Conservation (phyloP, 1,139 yeast genomes). For the Debaryomycetaceae sp. region DNA sequence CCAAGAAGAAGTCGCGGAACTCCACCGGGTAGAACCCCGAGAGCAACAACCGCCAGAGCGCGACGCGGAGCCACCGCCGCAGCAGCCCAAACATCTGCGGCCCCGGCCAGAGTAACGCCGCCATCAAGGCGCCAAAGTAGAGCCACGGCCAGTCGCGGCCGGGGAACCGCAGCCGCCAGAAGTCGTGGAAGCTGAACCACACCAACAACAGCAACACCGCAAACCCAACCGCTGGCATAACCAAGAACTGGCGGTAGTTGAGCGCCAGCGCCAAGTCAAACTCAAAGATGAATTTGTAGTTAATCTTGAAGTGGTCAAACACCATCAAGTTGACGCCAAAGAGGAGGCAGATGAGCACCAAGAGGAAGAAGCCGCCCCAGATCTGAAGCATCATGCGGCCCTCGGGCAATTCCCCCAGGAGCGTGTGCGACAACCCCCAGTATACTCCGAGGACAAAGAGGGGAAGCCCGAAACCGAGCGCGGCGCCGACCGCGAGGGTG, state of each 20-base stretch:
- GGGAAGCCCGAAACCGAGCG: conserved; percentile 70
- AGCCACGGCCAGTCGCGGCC: conserved; percentile 82
- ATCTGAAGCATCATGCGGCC: conserved; percentile 67
- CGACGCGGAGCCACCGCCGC: conserved; percentile 70
- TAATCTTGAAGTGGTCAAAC: conserved; percentile 73
- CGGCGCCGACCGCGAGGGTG: conserved; percentile 58
- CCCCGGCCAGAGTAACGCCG: conserved; percentile 62
- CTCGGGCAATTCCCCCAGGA: conserved; percentile 40
- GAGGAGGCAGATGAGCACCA: conserved; percentile 54
- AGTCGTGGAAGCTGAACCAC: conserved; percentile 73
- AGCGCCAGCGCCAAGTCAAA: conserved; percentile 70
- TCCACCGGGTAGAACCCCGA: conserved; percentile 94
- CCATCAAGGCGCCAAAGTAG: conserved; percentile 52
- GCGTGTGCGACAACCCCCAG: conserved; percentile 41
- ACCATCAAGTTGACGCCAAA: conserved; percentile 67
- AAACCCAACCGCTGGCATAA: conserved; percentile 58
- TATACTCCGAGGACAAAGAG: conserved; percentile 50
- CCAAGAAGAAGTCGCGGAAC: conserved; percentile 87
- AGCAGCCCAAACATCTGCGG: conserved; percentile 49
- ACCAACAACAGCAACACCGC: conserved; percentile 55
- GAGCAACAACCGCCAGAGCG: conserved; percentile 65
- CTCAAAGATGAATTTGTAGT: conserved; percentile 90
- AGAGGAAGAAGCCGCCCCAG: conserved; percentile 86
- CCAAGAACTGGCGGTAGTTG: conserved; percentile 59
- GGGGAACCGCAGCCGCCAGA: conserved; percentile 57